These are phyloP conservation scores for Micractinium sp. DNA, from an alignment of 139 green algal genomes.

Conservation along the genomic window DNA sequence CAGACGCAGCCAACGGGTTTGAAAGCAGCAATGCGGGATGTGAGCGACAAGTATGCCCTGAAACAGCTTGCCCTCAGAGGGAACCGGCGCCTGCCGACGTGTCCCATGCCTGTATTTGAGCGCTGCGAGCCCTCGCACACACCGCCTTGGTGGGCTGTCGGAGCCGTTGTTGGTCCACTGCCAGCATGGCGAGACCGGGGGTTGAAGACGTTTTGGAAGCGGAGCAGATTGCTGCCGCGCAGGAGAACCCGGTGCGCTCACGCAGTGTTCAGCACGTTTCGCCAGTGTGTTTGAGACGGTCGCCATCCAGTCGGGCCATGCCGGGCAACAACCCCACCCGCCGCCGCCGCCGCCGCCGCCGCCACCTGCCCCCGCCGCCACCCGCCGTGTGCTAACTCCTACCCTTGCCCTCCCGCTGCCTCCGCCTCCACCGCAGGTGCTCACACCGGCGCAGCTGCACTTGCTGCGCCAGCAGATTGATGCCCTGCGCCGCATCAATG, in stretches of 20 bases:
- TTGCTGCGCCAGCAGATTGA: slow-evolving; percentile 38
- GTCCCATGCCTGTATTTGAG: not conserved
- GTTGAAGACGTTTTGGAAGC: not conserved
- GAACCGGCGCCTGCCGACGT: no score
- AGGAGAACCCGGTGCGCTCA: not conserved
- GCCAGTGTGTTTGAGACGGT: no score
- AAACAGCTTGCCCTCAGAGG: no score
- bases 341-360: not conserved
- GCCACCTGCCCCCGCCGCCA: not conserved
- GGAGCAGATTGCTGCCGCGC: not conserved
- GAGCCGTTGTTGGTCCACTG: not conserved
- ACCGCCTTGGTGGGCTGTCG: not conserved
- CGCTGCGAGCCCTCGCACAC: no score
- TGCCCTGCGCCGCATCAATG: slow-evolving; percentile 24
- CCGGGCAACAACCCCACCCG: no score
- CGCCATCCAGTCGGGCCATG: no score
- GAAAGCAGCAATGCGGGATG: not conserved
- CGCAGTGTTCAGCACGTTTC: no score
- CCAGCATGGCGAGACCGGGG: not conserved
- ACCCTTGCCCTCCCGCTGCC: not conserved
- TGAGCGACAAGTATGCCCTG: not conserved
- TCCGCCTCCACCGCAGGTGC: slow-evolving; percentile 8
- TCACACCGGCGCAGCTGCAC: slow-evolving; percentile 40
- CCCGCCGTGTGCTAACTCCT: not conserved
- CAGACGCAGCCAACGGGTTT: not conserved